Conservation (phyloP, 129 eudicot genomes). For the Arctium minus region DNA sequence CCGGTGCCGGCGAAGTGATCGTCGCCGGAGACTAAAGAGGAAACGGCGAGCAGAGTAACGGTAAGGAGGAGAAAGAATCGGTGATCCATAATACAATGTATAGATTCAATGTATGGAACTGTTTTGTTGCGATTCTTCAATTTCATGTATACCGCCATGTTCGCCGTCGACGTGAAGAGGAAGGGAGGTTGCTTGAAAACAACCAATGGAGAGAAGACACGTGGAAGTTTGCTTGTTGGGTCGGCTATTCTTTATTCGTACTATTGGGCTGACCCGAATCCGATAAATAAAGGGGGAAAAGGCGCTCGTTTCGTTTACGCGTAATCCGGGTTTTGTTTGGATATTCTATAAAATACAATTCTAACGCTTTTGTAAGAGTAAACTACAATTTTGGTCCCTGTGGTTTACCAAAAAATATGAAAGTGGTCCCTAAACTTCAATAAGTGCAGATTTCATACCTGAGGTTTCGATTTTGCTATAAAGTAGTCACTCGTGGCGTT, state of each 20-base stretch:
- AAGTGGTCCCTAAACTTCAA: too few relatives aligned
- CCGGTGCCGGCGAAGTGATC: background rate
- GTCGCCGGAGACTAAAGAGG: conserved; percentile 17
- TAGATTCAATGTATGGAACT: background rate
- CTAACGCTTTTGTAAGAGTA: too few relatives aligned
- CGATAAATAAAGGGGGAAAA: conserved; percentile 7
- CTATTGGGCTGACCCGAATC: conserved; percentile 16
- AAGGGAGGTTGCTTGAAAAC: background rate
- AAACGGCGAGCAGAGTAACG: conserved; percentile 30
- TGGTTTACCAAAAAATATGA: too few relatives aligned
- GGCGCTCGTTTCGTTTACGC: background rate
- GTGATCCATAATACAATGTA: conserved; percentile 28
- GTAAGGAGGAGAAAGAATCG: conserved; percentile 24
- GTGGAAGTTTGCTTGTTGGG: conserved; percentile 15
- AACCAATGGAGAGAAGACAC: background rate
- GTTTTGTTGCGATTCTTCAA: background rate
- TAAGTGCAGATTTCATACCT: too few relatives aligned
- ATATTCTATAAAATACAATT: background rate
- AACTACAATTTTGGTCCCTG: too few relatives aligned
- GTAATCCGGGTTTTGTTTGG: background rate
- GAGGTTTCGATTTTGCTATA: too few relatives aligned
- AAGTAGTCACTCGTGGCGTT: too few relatives aligned
- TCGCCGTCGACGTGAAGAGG: background rate
- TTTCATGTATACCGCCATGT: background rate
- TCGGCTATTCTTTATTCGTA: background rate